These are phyloP conservation scores for Leccinellum albellum DNA, from an alignment of 768 basidiomycete genomes.

Conservation along the genomic window DNA sequence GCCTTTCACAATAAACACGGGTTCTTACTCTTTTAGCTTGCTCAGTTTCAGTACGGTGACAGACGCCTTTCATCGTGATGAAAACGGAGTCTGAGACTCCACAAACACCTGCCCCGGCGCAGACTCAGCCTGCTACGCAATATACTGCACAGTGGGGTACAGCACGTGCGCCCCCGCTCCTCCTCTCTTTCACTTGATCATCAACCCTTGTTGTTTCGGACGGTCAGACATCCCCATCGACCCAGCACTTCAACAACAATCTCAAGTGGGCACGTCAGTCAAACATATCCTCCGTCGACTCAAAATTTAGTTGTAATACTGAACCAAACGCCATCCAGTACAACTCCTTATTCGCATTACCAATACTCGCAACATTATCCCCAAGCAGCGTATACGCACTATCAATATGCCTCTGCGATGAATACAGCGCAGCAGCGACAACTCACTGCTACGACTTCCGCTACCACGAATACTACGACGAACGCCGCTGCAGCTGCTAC, in stretches of 20 bases:
- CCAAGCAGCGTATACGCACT: constrained; percentile 40
- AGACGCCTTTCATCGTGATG: constrained; percentile 23
- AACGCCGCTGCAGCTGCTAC: constrained; percentile 21
- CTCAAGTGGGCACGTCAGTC: constrained; percentile 43
- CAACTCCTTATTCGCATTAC: constrained; percentile 49
- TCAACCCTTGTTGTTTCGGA: background rate
- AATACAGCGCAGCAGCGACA: constrained; percentile 30
- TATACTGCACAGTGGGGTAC: constrained; percentile 40
- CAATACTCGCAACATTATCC: constrained; percentile 38
- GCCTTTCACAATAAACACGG: background rate
- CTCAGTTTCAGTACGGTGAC: background rate
- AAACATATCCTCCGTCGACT: background rate
- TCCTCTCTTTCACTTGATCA: background rate
- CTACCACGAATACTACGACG: constrained; percentile 16
- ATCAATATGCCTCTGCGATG: constrained; percentile 35
- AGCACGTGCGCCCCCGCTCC: constrained; percentile 29
- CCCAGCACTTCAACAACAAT: constrained; percentile 63
- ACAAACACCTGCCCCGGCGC: constrained; percentile 32
- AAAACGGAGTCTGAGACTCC: constrained; percentile 41
- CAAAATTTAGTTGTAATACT: background rate
- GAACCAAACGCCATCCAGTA: constrained; percentile 30
- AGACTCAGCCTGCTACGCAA: constrained; percentile 26
- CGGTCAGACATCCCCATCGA: constrained; percentile 59
- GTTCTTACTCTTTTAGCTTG: background rate
- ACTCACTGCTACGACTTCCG: constrained; percentile 11